Base-by-base conservation (phyloP, 495 filamentous ascomycete genomes). In the Neurospora hispaniola region DNA sequence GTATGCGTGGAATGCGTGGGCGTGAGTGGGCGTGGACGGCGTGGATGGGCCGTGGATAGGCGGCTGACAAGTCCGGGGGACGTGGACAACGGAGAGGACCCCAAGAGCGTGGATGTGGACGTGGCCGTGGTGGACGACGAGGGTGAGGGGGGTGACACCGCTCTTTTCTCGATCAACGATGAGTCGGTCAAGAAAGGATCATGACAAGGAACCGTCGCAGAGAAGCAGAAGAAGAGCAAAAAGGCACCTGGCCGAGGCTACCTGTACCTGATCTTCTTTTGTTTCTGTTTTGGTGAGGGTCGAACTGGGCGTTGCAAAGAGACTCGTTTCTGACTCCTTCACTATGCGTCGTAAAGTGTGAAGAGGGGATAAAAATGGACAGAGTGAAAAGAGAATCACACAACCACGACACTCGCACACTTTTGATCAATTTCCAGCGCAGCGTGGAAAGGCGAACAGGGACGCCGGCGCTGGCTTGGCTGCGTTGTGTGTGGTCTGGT, bases 141-240 rank as follows among this genome's bases (percentile, higher is more conserved):
- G 42, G 39, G 72, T 73, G 69, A 66, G 78, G 71, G 74, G 74
- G 72, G 68, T 72, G 80, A 80, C 80, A 82, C 80, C 79, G 81
- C 80, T 82, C 79, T 83, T 76, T 81, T 76, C 74, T 54, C 31
- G 74, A 73, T 76, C 46, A 62, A 73, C 72, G 54, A 71, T 75
- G 78, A 80, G 77, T 80, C 78, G 78, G 80, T 82, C 79, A 82
- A 71, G 76, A 77, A 71, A 72, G 69, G 76, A 76, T 79, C 76
- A 81, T 79, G 79, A 76, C 75, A 74, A 76, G 76, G 71, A 59
- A 59, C 48, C 48, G 48, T 59, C 48, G 48, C 48, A 54, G 48
- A 59, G 14, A 23, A 66, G 46, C 18, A 54, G 20, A 59, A 59
- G 48, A 66, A 38, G 23, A 66, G 31, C 23, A 66, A 66, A 66